Evolutionary conservation across 495 filamentous ascomycete species (phyloP).

Genomic region (Daldinia bambusicola): DNA sequence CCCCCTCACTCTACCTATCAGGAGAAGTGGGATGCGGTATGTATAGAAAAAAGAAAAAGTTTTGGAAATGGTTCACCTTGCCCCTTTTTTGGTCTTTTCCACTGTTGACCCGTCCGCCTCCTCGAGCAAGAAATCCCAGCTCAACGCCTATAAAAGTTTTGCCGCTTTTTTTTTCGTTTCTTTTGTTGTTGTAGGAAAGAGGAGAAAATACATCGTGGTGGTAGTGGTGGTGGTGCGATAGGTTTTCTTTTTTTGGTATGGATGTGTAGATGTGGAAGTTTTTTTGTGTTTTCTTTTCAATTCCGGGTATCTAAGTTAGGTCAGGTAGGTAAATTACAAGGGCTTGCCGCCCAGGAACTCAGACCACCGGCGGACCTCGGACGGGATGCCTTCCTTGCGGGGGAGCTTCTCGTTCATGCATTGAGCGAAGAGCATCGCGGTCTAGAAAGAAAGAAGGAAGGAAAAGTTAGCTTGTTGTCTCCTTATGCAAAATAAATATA

Average conservation of each 20-base stretch:
- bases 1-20: no score
- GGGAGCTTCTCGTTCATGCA: conserved; percentile 97
- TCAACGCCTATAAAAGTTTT: conserved; percentile 16
- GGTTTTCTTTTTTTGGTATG: not conserved
- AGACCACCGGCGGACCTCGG: conserved; percentile 92
- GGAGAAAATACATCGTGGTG: not conserved
- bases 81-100: not conserved
- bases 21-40: no score
- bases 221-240: not conserved
- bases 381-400: conserved; percentile 79
- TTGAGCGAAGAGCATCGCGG: conserved; percentile 91
- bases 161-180: no score
- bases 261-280: not conserved
- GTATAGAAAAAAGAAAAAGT: no score
- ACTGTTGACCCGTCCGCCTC: conserved; percentile 1
- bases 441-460: conserved; percentile 62
- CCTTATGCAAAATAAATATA: not conserved
- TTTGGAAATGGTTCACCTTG: no score
- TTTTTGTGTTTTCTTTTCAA: no score
- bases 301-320: conserved; percentile 6
- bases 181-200: not conserved
- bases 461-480: conserved; percentile 44
- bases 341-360: conserved; percentile 93
- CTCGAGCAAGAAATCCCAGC: conserved; percentile 11
- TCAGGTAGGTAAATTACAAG: conserved; percentile 66